Base-by-base conservation (phyloP, 2,329 filamentous ascomycete species). In the Venturiaceae sp. region DNA sequence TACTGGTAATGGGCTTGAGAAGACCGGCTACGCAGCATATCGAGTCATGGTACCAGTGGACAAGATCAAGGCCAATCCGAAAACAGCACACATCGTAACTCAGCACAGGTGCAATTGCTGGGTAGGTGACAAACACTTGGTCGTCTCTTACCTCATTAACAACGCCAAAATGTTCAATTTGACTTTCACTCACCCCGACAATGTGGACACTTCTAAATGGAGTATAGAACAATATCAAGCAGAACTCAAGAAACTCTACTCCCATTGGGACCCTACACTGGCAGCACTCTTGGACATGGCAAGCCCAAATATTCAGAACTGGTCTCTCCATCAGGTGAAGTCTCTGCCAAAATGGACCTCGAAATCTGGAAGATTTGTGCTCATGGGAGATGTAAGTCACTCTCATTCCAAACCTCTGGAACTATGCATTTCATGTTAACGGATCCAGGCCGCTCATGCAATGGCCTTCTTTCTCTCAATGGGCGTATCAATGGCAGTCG, bases 391-490 rank as follows among this genome's bases (percentile, higher is more conserved):
- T 23, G 62, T 61, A 33, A 60, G 60, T 9, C 62, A n/a, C 1
- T 30, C 30, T 26, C 7, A 46, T 61, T 28, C 59, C 62, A 30
- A 50, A 5, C 7, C 13, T 3, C 2, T n/a, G 26, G 4, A 50
- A n/a, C 13, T 3, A 2, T 28, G 23, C 44, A n/a, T n/a, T n/a
- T n/a, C n/a, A n/a, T n/a, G n/a, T n/a, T n/a, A n/a, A n/a, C n/a
- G n/a, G n/a, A n/a, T 30, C 16, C 23, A 50, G 44, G 44, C 44
- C 30, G 44, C 44, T 7, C 44, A 50, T n/a, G 44, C 44, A 26
- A 64, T 64, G 63, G 60, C 62, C 6, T 63, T 63, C 46, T 63
- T 63, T 26, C 60, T 63, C n/a, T 60, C 58, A 16, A 62, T 62
- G 61, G 63, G 63, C 8, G 63, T 63, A n/a, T 60, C 60, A 9